These are phyloP conservation scores for Yamadazyma nakazawae DNA, from an alignment of 805 yeast species.

Conservation along the genomic window DNA sequence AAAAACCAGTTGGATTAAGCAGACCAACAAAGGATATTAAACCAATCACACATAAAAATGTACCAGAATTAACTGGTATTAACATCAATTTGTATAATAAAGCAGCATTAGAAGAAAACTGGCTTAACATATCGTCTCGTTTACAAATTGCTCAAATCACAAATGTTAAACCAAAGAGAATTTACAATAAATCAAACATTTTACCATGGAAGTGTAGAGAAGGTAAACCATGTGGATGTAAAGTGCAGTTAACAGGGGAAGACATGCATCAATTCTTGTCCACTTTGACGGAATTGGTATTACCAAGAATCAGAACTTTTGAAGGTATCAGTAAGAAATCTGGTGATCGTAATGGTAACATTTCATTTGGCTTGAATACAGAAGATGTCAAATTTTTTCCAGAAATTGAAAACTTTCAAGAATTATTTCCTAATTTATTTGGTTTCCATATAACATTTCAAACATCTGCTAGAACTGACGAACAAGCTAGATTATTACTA, in stretches of 20 bases:
- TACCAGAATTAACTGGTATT: slow-evolving; percentile 70
- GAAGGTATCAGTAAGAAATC: slow-evolving; percentile 69
- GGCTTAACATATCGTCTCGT: slow-evolving; percentile 71
- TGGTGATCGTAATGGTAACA: slow-evolving; percentile 84
- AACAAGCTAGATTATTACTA: slow-evolving; percentile 80
- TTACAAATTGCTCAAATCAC: slow-evolving; percentile 90
- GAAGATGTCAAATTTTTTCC: slow-evolving; percentile 84
- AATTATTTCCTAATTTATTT: slow-evolving; percentile 80
- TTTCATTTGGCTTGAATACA: slow-evolving; percentile 77
- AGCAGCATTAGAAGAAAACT: slow-evolving; percentile 65
- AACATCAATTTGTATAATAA: slow-evolving; percentile 74
- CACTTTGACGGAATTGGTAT: slow-evolving; percentile 85
- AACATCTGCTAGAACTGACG: slow-evolving; percentile 86
- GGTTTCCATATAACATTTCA: slow-evolving; percentile 84
- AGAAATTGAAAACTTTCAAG: slow-evolving; percentile 87
- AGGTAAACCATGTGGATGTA: slow-evolving; percentile 91
- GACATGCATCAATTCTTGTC: slow-evolving; percentile 82
- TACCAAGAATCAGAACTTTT: slow-evolving; percentile 90
- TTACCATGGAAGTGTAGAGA: slow-evolving; percentile 83
- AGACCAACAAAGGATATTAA: slow-evolving; percentile 72
- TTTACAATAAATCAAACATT: slow-evolving; percentile 74
- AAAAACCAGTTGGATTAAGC: slow-evolving; percentile 72
- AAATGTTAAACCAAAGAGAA: slow-evolving; percentile 75
- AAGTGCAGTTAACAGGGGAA: slow-evolving; percentile 70
- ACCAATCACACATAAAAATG: slow-evolving; percentile 62